phyloP scores from a whole-genome alignment of 805 yeast species.

The Brettanomyces sp. region DNA sequence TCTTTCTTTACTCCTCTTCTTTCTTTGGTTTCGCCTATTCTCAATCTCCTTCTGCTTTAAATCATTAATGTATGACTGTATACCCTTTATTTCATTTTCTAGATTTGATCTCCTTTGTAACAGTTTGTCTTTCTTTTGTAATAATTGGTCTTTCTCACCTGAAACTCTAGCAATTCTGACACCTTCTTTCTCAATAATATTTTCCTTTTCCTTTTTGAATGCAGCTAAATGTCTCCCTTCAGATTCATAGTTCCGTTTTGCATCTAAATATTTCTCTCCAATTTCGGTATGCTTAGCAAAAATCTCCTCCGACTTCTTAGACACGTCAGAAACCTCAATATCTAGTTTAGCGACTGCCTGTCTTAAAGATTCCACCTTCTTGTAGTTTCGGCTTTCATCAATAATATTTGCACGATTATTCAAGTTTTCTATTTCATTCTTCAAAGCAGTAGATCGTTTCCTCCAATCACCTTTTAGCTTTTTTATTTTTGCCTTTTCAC shows the following conservation, averaged over 20 bases:
- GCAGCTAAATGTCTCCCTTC: slow-evolving; percentile 23
- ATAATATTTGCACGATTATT: slow-evolving; percentile 37
- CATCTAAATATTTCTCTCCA: slow-evolving; percentile 28
- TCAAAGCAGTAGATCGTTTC: slow-evolving; percentile 40
- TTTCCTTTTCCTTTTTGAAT: slow-evolving; percentile 21
- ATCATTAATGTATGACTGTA: slow-evolving; percentile 18
- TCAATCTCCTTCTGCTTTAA: slow-evolving; percentile 17
- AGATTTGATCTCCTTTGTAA: slow-evolving; percentile 23
- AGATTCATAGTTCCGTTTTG: slow-evolving; percentile 29
- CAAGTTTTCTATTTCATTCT: slow-evolving; percentile 47
- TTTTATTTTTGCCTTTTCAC: slow-evolving; percentile 49
- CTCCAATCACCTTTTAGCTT: slow-evolving; percentile 49
- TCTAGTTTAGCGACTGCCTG: slow-evolving; percentile 34
- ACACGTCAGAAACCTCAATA: slow-evolving; percentile 25
- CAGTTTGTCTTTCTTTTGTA: slow-evolving; percentile 26
- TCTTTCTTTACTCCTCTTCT: slow-evolving; percentile 14
- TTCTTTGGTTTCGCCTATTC: slow-evolving; percentile 13
- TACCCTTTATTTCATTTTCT: slow-evolving; percentile 13
- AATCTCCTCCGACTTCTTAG: slow-evolving; percentile 26
- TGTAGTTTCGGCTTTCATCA: slow-evolving; percentile 47
- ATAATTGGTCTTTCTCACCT: slow-evolving; percentile 21
- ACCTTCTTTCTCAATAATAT: slow-evolving; percentile 15
- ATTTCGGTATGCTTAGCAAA: slow-evolving; percentile 29
- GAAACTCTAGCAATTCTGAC: slow-evolving; percentile 16
- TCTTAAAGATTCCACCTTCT: slow-evolving; percentile 42